Percentiles rank a stretch among this genome's conserved stretches.
phyloP scores from a whole-genome alignment of 1,284 basidiomycete species.

The Cutaneotrichosporon mucoides region DNA sequence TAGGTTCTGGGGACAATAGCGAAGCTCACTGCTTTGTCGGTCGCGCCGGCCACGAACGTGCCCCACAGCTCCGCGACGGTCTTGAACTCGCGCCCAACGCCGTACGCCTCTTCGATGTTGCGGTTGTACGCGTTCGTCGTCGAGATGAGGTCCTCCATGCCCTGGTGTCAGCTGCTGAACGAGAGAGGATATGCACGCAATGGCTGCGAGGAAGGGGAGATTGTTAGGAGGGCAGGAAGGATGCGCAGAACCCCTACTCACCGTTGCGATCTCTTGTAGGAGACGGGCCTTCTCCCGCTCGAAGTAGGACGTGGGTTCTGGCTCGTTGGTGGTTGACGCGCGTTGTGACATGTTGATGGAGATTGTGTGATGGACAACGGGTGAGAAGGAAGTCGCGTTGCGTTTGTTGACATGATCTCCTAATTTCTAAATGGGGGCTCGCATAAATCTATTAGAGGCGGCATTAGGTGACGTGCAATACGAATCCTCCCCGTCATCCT shows the following conservation, averaged over 20 bases:
- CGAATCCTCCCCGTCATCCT: no score
- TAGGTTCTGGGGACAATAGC: no score
- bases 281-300: conserved; percentile 45
- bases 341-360: not conserved
- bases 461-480: no score
- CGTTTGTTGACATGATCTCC: not conserved
- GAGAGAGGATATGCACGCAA: no score
- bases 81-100: conserved; percentile 88
- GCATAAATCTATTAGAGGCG: no score
- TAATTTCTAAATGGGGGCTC: no score
- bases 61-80: conserved; percentile 85
- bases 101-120: conserved; percentile 83
- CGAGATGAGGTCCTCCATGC: conserved; percentile 81
- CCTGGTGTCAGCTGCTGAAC: conserved; percentile 53
- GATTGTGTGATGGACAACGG: no score
- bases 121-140: conserved; percentile 86
- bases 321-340: not conserved
- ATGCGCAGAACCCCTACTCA: conserved; percentile 19
- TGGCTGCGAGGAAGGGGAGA: no score
- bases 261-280: conserved; percentile 46
- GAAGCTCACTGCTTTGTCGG: not conserved
- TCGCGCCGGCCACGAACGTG: conserved; percentile 37
- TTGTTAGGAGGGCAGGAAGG: no score
- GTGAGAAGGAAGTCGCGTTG: not conserved
- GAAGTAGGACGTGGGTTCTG: conserved; percentile 36